Evolutionary conservation across 164 flowering plant genomes (phyloP), one percentile per base, ranked within the genome.

Genomic region (Magnolia officinalis): DNA sequence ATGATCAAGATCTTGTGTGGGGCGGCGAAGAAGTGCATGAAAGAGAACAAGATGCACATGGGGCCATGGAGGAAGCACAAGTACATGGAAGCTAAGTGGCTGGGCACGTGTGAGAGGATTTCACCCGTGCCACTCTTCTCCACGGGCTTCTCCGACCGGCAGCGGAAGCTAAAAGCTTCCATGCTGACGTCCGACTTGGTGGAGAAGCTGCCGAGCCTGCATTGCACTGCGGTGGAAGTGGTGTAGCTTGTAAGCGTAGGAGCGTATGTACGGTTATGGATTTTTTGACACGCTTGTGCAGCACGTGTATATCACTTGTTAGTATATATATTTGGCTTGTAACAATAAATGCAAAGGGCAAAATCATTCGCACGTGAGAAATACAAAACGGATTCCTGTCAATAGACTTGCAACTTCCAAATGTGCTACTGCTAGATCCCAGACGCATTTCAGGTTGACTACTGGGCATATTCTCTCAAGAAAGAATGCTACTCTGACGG

Each of bases 11-110:
- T 89, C 6, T 9, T 93, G 71, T 90, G 98, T 69, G 73, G 79
- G 0, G 92, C 96, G 0, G 93, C 94, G 0, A 94, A 96, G 83
- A 88, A 81, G 76, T 92, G 98, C 85, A 91, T 91, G 95, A 90
- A 92, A 81, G 92, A 92, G 80, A 96, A 87, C 82, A 93, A 91
- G 70, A 93, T 96, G 93, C 98, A 94, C 80, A 75, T 92, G 83
- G 97, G 83, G 0, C 98, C 99, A 9, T 96, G 98, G 99, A 88
- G 99, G 78, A 93, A 90, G 83, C 90, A 93, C 19, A 89, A 86
- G 76, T 96, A 94, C 81, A 85, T 94, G 94, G 88, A 88, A 75
- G 95, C 97, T 2, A 96, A 96, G 80, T 96, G 99, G 99, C 79
- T 96, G 6, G 86, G 88, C 45, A 24, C 79, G 10, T 81, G 78